phyloP scores from a whole-genome alignment of 805 yeast species.

The Jamesozyma hellenica region DNA sequence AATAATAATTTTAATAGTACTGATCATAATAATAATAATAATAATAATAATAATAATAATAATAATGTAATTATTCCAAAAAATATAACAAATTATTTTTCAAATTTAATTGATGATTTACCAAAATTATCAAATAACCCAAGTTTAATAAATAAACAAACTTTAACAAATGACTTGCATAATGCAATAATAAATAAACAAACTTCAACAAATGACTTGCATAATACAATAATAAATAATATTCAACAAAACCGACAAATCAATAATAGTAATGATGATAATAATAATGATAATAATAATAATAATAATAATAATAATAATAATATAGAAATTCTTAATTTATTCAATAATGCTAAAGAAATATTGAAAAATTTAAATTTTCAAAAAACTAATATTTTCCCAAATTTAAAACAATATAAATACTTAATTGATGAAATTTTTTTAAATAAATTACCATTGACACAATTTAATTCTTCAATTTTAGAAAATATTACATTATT shows the following conservation, averaged over 20 bases:
- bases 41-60: background rate
- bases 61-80: background rate
- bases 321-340: background rate
- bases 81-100: background rate
- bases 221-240: too few relatives aligned
- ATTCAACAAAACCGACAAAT: too few relatives aligned
- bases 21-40: background rate
- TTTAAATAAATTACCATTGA: background rate
- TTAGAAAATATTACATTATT: background rate
- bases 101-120: background rate
- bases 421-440: background rate
- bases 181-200: background rate
- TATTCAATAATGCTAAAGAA: background rate
- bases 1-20: background rate
- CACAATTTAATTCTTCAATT: background rate
- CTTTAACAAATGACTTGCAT: background rate
- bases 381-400: background rate
- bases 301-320: background rate
- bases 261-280: background rate
- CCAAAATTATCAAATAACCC: background rate
- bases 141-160: background rate
- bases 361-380: background rate
- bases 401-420: background rate
- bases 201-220: too few relatives aligned
- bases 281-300: background rate